Evolutionary conservation across 345 rosid genomes (phyloP).

Genomic region (Brassica carinata): DNA sequence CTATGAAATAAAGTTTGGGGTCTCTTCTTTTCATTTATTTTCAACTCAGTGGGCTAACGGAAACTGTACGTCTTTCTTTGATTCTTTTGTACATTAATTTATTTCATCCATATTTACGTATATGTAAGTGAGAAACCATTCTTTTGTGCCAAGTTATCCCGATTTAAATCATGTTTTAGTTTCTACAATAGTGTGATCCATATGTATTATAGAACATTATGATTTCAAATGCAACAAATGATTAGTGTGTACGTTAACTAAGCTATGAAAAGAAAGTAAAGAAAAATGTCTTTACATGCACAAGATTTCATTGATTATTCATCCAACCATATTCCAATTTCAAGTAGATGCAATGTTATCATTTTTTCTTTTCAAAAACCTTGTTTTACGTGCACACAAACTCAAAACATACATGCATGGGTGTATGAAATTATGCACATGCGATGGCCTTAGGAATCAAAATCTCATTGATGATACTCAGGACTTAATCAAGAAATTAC

Average conservation of each 20-base stretch:
- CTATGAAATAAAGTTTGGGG: not conserved
- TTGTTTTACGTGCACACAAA: conserved; percentile 1
- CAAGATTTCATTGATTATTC: not conserved
- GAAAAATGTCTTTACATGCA: not conserved
- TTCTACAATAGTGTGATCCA: not conserved
- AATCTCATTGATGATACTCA: conserved; percentile 16
- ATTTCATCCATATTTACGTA: not conserved
- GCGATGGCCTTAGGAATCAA: conserved; percentile 33
- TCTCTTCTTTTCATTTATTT: conserved; percentile 3
- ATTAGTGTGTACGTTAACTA: not conserved
- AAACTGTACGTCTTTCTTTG: not conserved
- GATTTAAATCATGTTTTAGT: not conserved
- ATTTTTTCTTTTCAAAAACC: not conserved
- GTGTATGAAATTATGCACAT: conserved; percentile 31
- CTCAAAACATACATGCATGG: not conserved
- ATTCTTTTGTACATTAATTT: not conserved
- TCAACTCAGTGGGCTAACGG: not conserved
- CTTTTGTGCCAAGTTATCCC: too few species aligned
- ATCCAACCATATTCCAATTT: not conserved
- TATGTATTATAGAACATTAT: too few species aligned
- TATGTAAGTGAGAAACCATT: not conserved
- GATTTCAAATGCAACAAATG: not conserved
- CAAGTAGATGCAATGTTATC: conserved; percentile 9
- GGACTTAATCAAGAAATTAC: conserved; percentile 11
- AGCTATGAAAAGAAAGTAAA: not conserved